Evolutionary conservation across 2,329 filamentous ascomycete species (phyloP), one percentile per base, ranked within the genome.

Genomic region (Colletotrichum falcatum): DNA sequence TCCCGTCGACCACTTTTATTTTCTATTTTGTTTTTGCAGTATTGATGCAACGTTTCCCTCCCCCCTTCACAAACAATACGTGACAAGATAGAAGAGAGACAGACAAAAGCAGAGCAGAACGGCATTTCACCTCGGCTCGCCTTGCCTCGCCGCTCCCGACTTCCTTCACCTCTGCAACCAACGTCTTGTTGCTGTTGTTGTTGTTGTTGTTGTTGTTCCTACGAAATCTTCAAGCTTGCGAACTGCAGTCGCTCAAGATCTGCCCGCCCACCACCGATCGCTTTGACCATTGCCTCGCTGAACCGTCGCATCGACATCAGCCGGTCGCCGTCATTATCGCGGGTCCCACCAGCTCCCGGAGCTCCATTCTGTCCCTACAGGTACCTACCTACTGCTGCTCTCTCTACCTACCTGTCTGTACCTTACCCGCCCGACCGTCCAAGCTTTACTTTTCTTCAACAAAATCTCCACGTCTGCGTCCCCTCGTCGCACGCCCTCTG

Each of bases 391-490:
- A 23, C 48, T 16, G 20, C 49, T 20, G 30, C 30, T 33, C 30
- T 33, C 30, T 33, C 48, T 30, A 20, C 35, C 28, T 20, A 28
- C 33, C 9, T 37, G 59, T 44, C 46, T 37, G 30, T 61, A 49
- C 59, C 46, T 49, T 35, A 54, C 30, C 51, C 30, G 39, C 59
- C 55, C 60, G 60, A 62, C 60, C 48, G 60, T 62, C 60, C 60
- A 62, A 62, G 60, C 60, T 62, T 54, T 37, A 51, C 60, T 62
- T 62, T 62, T 62, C 60, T 54, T 62, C 60, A 62, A 62, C 60
- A 62, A 62, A 62, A 51, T 51, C 48, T 51, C 48, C 60, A 53
- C 48, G 60, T 44, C 26, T 35, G 16, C 48, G 35, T 61, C 59
- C 30, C 30, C 42, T 61, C 37, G 55, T 42, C n/a, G 26, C 26